Base-by-base conservation (phyloP, 495 filamentous ascomycete genomes). In the Annulohypoxylon bovei region DNA sequence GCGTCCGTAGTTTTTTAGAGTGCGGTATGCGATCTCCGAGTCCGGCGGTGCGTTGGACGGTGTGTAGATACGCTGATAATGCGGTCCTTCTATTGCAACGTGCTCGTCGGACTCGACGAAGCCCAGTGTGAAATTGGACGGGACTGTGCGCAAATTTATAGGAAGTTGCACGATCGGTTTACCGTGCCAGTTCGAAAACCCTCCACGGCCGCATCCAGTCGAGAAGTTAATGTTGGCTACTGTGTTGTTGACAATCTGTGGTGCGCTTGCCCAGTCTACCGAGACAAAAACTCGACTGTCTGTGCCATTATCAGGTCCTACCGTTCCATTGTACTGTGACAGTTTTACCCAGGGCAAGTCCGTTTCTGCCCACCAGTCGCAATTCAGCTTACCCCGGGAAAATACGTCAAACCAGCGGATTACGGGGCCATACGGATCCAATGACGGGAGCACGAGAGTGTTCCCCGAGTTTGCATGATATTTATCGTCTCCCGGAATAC, bases 381-480 rank as follows among this genome's bases (percentile, higher is more conserved):
- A 90, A 16, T 79, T 79, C 18, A 82, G 74, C 0, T 84, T 88
- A 32, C 91, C 91, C 28, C 87, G 83, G 32, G 82, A 84, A 75
- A 88, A 93, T 67, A 93, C 81, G 37, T 92, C 91, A 55, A 92
- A 87, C 80, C 84, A 92, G 55, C 89, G 85, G 0, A 81, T 83
- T 1, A 73, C 71, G 0, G 85, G 84, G n/a, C 88, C 86, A 68
- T 89, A 92, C 5, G 86, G 88, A 65, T 88, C 88, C 57, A 92
- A 78, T 0, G 85, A 78, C 4, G 88, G 85, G 9, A 92, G 81
- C 0, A 81, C 71, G 23, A 89, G 82, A n/a, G 82, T 86, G 55
- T 82, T 84, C 14, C 76, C 79, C n/a, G 82, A 82, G 75, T 89
- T 88, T 59, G 75, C 25, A 72, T 92, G 89, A 68, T 83, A 92